These are phyloP conservation scores for Kwoniella botswanensis DNA, from an alignment of 768 basidiomycete species.

Conservation along the genomic window DNA sequence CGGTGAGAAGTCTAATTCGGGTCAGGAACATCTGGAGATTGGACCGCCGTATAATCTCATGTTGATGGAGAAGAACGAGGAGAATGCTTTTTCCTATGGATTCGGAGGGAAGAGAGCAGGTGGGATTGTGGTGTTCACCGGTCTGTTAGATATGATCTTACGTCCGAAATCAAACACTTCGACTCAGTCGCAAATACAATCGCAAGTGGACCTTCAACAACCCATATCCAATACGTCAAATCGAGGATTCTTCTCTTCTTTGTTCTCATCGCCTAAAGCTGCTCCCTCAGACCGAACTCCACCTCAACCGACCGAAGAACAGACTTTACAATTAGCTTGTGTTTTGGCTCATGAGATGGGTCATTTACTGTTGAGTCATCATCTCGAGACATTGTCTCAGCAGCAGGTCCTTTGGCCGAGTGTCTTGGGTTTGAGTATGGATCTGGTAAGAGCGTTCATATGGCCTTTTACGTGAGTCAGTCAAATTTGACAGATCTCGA, in stretches of 20 bases:
- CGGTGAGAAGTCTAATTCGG: slow-evolving; percentile 41
- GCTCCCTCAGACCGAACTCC: slow-evolving; percentile 55
- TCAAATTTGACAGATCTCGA: too few species aligned
- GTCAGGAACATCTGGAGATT: slow-evolving; percentile 58
- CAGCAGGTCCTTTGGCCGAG: slow-evolving; percentile 81
- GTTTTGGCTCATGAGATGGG: slow-evolving; percentile 92
- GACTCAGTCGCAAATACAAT: slow-evolving; percentile 5
- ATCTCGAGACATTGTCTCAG: slow-evolving; percentile 88
- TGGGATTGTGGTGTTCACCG: slow-evolving; percentile 92
- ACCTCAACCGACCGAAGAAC: slow-evolving; percentile 70
- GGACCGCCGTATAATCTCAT: slow-evolving; percentile 90
- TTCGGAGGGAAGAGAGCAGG: slow-evolving; percentile 85
- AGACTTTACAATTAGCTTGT: slow-evolving; percentile 85
- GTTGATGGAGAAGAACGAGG: slow-evolving; percentile 81
- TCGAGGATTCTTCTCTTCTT: slow-evolving; percentile 62
- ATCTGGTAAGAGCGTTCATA: slow-evolving; percentile 74
- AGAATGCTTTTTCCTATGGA: slow-evolving; percentile 94
- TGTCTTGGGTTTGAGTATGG: slow-evolving; percentile 74
- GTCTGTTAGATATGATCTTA: slow-evolving; percentile 87
- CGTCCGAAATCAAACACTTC: slow-evolving; percentile 46
- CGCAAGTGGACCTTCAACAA: slow-evolving; percentile 27
- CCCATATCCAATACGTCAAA: not conserved
- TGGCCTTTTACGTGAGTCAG: slow-evolving; percentile 84
- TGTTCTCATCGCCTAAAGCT: slow-evolving; percentile 48
- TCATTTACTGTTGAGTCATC: slow-evolving; percentile 87